Evolutionary conservation across 2,329 filamentous ascomycete species (phyloP).

Genomic region (Hymenoscyphus infarciens): DNA sequence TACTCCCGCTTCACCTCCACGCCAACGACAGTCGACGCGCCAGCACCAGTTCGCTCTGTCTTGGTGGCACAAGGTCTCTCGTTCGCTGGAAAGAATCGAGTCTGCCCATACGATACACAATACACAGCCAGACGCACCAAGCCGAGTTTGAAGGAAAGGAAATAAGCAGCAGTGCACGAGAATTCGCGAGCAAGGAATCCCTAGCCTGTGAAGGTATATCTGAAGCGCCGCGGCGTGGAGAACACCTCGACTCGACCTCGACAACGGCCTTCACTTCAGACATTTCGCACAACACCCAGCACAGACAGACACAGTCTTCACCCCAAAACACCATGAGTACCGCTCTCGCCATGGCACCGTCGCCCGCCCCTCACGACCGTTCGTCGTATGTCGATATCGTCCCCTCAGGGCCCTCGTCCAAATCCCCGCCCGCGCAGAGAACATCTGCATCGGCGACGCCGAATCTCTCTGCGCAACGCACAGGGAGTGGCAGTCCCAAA

Average conservation of each 20-base stretch:
- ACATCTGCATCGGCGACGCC: conserved; percentile 39
- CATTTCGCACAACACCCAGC: conserved; percentile 8
- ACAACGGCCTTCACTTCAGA: background rate
- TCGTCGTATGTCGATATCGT: conserved; percentile 52
- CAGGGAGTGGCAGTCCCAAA: conserved; percentile 54
- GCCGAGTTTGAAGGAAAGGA: conserved; percentile 16
- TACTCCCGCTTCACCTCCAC: background rate
- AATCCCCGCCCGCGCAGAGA: conserved; percentile 32
- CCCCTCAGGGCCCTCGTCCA: conserved; percentile 33
- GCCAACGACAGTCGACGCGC: conserved; percentile 18
- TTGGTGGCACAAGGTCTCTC: conserved; percentile 31
- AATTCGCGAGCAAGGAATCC: conserved; percentile 10
- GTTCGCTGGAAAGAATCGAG: conserved; percentile 24
- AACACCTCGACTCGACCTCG: background rate
- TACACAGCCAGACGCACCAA: conserved; percentile 20
- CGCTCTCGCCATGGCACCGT: conserved; percentile 65
- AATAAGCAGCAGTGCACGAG: conserved; percentile 15
- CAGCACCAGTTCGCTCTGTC: conserved; percentile 29
- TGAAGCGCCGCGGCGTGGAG: conserved; percentile 8
- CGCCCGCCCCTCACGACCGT: conserved; percentile 63
- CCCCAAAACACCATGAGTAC: conserved; percentile 54
- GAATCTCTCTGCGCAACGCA: conserved; percentile 45
- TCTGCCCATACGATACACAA: conserved; percentile 24
- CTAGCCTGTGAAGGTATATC: conserved; percentile 13
- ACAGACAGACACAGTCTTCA: background rate